Conservation (phyloP, 768 basidiomycete genomes). For the Trametes coccinea region DNA sequence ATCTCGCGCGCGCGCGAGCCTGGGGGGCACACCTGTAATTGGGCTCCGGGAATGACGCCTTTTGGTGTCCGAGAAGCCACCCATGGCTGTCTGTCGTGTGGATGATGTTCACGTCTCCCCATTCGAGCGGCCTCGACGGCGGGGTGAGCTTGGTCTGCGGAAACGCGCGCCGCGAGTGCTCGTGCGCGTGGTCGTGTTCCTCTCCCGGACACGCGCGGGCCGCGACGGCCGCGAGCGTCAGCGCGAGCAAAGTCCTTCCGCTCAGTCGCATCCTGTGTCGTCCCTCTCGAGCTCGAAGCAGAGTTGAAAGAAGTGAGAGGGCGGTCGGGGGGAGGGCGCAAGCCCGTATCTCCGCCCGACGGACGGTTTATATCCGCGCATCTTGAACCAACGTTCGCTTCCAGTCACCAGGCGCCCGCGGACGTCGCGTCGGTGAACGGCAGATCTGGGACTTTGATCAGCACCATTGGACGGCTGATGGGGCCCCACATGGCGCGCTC, state of each 20-base stretch:
- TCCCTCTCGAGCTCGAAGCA: neutral
- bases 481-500: conserved; percentile 1
- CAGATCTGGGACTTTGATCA: neutral
- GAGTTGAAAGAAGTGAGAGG: neutral
- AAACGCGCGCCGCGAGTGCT: conserved; percentile 34
- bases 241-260: conserved; percentile 9
- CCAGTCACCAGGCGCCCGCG: neutral
- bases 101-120: conserved; percentile 89
- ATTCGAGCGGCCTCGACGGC: conserved; percentile 69
- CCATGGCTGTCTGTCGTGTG: conserved; percentile 86
- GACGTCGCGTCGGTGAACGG: neutral
- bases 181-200: conserved; percentile 36
- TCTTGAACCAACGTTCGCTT: conserved; percentile 2
- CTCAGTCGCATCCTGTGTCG: conserved; percentile 12
- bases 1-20: neutral
- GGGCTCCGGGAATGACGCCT: conserved; percentile 69
- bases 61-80: conserved; percentile 85
- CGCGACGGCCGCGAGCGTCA: conserved; percentile 18
- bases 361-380: neutral
- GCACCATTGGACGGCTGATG: conserved; percentile 3
- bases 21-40: conserved; percentile 55
- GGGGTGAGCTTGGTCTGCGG: conserved; percentile 47
- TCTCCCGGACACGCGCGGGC: conserved; percentile 30
- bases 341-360: neutral
- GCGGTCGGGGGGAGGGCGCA: neutral